Base-by-base conservation (phyloP, 352 stramenopile genomes). In the Pythium plurisporium region DNA sequence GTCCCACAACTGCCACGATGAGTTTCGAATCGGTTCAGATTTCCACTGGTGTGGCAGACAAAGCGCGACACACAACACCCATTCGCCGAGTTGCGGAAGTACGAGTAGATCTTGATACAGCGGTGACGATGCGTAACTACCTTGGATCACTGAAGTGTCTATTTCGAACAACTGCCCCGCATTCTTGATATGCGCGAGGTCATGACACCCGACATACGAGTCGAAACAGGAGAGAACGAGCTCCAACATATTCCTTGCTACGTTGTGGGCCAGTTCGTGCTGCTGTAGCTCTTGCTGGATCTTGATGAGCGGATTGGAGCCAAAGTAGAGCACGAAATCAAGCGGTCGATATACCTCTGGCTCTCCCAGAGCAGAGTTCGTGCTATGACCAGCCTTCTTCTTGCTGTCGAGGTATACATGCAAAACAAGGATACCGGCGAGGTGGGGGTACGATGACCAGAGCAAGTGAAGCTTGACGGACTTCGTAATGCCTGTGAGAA, bases 401-500 rank as follows among this genome's bases (percentile, higher is more conserved):
- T 59, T 46, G 23, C 22, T 26, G 12, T 69, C 55, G 6, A 69
- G 29, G 29, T 70, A 69, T 5, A 49, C 73, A 50, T 86, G 72
- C 1, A 89, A 40, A 3, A 72, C 59, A 10, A 89, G 55, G 12
- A 86, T 27, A 7, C 74, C 79, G 1, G 76, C 51, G 22, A 89
- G 70, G 10, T 60, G 40, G 0, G 58, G 37, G 33, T 77, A 79
- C 6, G 74, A 87, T 1, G 73, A 75, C 74, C 79, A 87, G 4
- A 87, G 48, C 29, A 89, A 52, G 26, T 84, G 75, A 34, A 86
- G 52, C 38, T 87, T 86, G 34, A 87, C 73, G 30, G 82, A 87
- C 60, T 72, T 77, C 27, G 56, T 53, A 11, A 89, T 56, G 2
- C 73, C 75, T 29, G 72, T 62, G 36, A 89, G 74, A n/a, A 87